phyloP scores from a whole-genome alignment of 139 green algal species.

The Asterochloris erici region DNA sequence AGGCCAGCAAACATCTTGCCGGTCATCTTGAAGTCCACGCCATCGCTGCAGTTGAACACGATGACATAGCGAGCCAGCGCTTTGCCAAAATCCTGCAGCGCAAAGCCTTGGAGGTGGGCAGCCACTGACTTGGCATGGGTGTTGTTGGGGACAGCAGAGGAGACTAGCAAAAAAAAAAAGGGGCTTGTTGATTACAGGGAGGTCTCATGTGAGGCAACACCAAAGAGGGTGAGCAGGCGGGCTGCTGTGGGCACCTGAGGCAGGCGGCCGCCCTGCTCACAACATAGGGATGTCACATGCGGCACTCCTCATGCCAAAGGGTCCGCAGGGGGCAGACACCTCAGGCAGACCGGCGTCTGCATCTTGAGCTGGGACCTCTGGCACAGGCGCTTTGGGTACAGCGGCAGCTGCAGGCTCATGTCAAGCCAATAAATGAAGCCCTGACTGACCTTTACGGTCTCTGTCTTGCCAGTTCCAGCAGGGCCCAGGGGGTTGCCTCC shows the following conservation, averaged over 20 bases:
- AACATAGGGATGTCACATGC: no score
- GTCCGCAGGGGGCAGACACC: no score
- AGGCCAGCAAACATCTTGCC: constrained; percentile 82
- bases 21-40: constrained; percentile 84
- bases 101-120: background rate
- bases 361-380: no score
- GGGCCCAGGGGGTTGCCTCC: constrained; percentile 53
- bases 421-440: background rate
- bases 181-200: no score
- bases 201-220: no score
- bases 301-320: no score
- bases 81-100: constrained; percentile 65
- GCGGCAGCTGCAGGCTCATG: background rate
- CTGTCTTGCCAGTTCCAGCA: constrained; percentile 71
- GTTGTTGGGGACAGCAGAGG: background rate
- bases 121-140: background rate
- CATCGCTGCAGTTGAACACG: constrained; percentile 88
- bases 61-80: constrained; percentile 78
- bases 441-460: constrained; percentile 66
- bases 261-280: no score
- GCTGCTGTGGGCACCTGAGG: no score
- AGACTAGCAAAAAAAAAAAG: background rate
- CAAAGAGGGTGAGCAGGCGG: no score
- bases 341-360: no score
- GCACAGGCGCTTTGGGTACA: no score